Evolutionary conservation across 176 grass and related monocot genomes (phyloP).

Genomic region (Bromus sterilis): DNA sequence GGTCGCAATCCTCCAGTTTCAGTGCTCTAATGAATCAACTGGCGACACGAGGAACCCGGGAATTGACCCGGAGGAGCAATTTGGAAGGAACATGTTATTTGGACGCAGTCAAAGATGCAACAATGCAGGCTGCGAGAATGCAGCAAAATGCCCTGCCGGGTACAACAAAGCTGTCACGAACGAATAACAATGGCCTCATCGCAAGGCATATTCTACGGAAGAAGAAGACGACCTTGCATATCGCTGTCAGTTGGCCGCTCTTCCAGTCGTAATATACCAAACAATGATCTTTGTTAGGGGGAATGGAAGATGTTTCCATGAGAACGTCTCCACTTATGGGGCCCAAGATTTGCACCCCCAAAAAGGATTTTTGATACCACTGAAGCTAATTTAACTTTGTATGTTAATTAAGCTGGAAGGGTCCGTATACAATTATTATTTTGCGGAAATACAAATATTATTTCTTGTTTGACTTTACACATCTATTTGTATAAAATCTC

Average conservation of each 20-base stretch:
- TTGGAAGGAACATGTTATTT: constrained; percentile 2
- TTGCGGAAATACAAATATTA: too few species aligned
- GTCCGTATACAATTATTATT: too few species aligned
- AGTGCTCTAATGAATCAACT: constrained; percentile 26
- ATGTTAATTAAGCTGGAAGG: neutral
- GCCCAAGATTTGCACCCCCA: neutral
- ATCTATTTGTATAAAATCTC: neutral
- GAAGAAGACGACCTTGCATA: neutral
- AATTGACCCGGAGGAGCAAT: constrained; percentile 44
- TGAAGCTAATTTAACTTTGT: neutral
- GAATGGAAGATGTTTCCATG: neutral
- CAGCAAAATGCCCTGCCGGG: constrained; percentile 35
- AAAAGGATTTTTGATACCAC: neutral
- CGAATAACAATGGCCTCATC: constrained; percentile 46
- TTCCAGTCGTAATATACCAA: neutral
- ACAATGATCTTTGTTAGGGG: neutral
- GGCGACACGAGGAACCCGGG: constrained; percentile 35
- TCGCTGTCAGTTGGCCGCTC: neutral
- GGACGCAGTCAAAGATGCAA: constrained; percentile 13
- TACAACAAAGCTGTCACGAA: constrained; percentile 33
- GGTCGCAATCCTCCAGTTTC: neutral
- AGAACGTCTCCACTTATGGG: neutral
- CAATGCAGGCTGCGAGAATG: constrained; percentile 12
- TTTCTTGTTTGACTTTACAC: neutral
- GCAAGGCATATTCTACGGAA: constrained; percentile 29